Evolutionary conservation across 2,329 filamentous ascomycete species (phyloP).

Genomic region (Tolypocladium amazonense): DNA sequence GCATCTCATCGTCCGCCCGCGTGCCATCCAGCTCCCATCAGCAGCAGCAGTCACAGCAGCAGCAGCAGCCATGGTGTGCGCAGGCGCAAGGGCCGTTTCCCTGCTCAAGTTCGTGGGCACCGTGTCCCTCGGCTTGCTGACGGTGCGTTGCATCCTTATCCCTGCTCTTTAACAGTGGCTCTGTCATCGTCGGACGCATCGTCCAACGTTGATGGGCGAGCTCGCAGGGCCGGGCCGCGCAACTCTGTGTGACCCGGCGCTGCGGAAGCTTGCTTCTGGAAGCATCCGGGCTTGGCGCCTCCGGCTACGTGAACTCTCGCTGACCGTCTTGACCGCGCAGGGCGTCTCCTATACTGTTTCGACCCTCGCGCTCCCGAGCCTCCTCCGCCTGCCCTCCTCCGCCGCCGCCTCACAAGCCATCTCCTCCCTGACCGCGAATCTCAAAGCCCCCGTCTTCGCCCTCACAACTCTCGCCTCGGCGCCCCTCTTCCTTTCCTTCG

Average conservation of each 20-base stretch:
- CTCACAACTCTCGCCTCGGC: conserved; percentile 59
- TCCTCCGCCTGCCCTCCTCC: conserved; percentile 72
- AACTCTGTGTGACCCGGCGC: background rate
- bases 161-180: conserved; percentile 4
- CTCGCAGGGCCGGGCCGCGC: background rate
- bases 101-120: conserved; percentile 89
- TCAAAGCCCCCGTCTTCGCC: conserved; percentile 53
- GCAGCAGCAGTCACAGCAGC: conserved; percentile 4
- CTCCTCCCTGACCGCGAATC: conserved; percentile 50
- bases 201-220: background rate
- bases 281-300: background rate
- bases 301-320: background rate
- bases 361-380: conserved; percentile 65
- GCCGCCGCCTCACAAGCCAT: conserved; percentile 60
- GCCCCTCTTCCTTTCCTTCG: conserved; percentile 68
- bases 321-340: conserved; percentile 31
- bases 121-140: conserved; percentile 76
- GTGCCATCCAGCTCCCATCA: background rate
- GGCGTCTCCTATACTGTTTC: conserved; percentile 82
- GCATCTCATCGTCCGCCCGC: background rate
- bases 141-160: conserved; percentile 48
- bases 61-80: conserved; percentile 46
- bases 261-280: background rate
- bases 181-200: background rate
- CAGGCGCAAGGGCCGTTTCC: conserved; percentile 46